Base-by-base conservation (phyloP, 2,329 filamentous ascomycete species). In the Colletotrichum filicis region DNA sequence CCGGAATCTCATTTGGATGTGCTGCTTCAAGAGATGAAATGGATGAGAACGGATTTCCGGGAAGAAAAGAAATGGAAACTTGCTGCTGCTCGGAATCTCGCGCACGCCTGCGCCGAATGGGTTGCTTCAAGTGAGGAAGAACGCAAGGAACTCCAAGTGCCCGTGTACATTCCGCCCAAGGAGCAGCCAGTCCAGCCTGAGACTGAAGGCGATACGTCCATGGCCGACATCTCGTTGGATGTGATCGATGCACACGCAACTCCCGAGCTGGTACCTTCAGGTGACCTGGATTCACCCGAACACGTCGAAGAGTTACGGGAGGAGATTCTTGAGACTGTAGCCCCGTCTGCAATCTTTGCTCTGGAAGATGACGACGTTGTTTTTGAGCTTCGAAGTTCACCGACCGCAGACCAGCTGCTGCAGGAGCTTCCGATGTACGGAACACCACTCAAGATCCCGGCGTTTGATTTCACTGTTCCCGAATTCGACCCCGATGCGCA, bases 31-130 rank as follows among this genome's bases (percentile, higher is more conserved):
- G 95, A 99, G 84, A 94, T 96, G 90, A 97, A 95, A 81, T 98
- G 96, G 96, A 97, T 99, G 94, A 91, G 95, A 63, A 98, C 95
- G 1, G 97, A 99, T 82, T 98, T 98, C 79, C 90, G 93, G 64
- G 94, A 98, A 82, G 97, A 98, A 81, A 88, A 95, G 53, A 98
- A 97, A 80, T 98, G 95, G 95, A 98, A 98, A 83, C 92, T 91
- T 79, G 90, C 93, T 2, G 89, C 93, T 46, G 95, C 95, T 5
- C 92, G 92, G 71, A 95, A 92, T 70, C 87, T 98, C 73, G 97
- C 95, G 1, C 87, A 92, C 78, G 94, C 93, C 78, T 98, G 96
- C 81, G 94, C 93, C 0, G 92, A 96, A 76, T 99, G 94, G 90
- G 89, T 95, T 49, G 87, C 89, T 26, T 89, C 92, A 49, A 87